Base-by-base conservation (phyloP, 2,329 filamentous ascomycete genomes). In the Claviceps maximensis region DNA sequence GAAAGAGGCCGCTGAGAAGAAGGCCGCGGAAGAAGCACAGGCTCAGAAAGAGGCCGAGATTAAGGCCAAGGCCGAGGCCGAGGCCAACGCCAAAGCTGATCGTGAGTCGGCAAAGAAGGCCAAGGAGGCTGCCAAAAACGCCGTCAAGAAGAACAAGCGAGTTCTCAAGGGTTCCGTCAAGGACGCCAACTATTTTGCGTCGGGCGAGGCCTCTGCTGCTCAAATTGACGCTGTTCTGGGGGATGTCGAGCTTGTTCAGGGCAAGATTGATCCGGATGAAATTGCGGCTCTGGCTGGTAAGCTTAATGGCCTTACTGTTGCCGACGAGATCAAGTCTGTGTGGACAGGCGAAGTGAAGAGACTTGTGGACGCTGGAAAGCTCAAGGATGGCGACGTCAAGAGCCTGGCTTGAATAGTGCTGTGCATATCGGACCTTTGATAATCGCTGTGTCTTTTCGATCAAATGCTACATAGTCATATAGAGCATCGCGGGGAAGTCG, bases 141-240 rank as follows among this genome's bases (percentile, higher is more conserved):
- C 93, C 15, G 86, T 93, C 64, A 98, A 98, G 86, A 98, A 98
- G 87, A 98, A 98, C 82, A 96, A 96, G 82, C 89, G 93, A 77
- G 86, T 97, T 48, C 83, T 98, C 62, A 89, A 94, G 71, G 84
- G 82, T 57, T 89, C 87, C 59, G 87, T 91, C 72, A 98, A 98
- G 79, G 93, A 98, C 61, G 90, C 87, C 64, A 96, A 96, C 78
- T 98, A 98, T 82, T 96, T 98, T 69, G 78, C 76, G 54, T 74
- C 74, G 21, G 82, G 83, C 52, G 86, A 90, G 55, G 74, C 84
- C 27, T 79, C 86, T n/a, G 76, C 87, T 15, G 74, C 80, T 12
- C 81, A 88, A 66, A 88, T 98, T 60, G 90, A 97, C 65, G 74
- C 77, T 33, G 88, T 93, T 1, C 78, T 97, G 40, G 79, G 79